Evolutionary conservation across 257 asterid genomes (phyloP), one percentile per base, ranked within the genome.

Genomic region (Solanum sejunctum): DNA sequence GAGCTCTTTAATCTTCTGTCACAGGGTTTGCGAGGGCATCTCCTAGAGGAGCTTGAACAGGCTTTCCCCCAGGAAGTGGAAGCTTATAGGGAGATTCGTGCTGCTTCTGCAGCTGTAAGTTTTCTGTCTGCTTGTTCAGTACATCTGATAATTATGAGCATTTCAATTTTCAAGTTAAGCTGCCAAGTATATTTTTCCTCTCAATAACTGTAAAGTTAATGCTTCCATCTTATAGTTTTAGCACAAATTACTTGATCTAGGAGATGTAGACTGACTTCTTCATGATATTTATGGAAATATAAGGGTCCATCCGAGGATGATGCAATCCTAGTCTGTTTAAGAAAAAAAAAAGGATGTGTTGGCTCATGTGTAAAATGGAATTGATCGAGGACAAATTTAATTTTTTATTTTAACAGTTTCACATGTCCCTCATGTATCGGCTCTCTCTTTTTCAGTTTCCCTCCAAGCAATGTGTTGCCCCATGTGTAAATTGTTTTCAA

Each of bases 21-120:
- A 56, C 82, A 91, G 91, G 86, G 85, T 81, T 83, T 88, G 85
- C 88, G 91, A 41, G 84, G 78, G 66, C 92, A 92, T 84, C 92
- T 94, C 64, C 88, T 95, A 52, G 99, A 95, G 89, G 98, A 93
- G 85, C 92, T 95, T 87, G 98, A 95, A 83, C 96, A 92, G 87
- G 89, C 94, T 67, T 95, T 95, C 88, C 97, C 98, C 56, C 98
- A 90, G 56, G 99, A 94, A 87, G 98, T 94, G 83, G 98, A 95
- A 84, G 86, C 92, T 82, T 94, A 91, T 83, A 91, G 99, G 88
- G 95, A 92, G 71, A 92, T 91, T 72, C 96, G 97, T 61, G 92
- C 97, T 23, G 88, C 96, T 79, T 94, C 99, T 86, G 92, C 98
- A 41, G 92, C 93, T 77, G 98, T 94, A 86, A 93, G 99, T 93